Evolutionary conservation across 1,284 basidiomycete genomes (phyloP).

Genomic region (Gomphus bonarii): DNA sequence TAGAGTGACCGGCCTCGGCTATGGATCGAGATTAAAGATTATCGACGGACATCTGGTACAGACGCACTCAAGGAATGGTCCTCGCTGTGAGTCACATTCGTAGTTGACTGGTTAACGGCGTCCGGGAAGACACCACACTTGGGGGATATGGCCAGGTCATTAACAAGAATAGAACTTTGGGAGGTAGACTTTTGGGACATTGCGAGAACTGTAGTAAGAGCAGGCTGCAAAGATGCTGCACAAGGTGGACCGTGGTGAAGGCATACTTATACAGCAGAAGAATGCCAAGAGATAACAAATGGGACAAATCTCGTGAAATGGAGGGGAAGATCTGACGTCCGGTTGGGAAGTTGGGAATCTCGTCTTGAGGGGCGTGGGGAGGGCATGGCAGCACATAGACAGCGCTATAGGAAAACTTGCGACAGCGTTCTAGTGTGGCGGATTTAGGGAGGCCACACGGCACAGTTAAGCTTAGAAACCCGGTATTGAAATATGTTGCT

Average conservation of each 20-base stretch:
- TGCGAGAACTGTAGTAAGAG: not conserved
- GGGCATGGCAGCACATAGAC: not conserved
- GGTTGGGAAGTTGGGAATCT: not conserved
- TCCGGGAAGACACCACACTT: not conserved
- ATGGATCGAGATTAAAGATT: conserved; percentile 8
- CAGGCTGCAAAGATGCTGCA: not conserved
- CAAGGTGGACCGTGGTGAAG: not conserved
- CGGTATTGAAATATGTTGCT: not conserved
- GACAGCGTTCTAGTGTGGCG: not conserved
- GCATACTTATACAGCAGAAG: not conserved
- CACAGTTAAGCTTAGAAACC: not conserved
- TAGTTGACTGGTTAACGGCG: not conserved
- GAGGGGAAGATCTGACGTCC: not conserved
- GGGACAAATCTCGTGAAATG: not conserved
- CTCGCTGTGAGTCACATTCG: not conserved
- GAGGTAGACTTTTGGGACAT: not conserved
- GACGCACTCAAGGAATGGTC: not conserved
- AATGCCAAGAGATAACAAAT: not conserved
- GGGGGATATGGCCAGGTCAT: conserved; percentile 36
- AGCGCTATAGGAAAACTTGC: not conserved
- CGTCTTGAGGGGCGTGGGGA: not conserved
- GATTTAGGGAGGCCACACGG: not conserved
- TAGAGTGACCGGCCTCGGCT: not conserved
- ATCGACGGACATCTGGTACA: not conserved
- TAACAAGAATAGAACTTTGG: not conserved